Evolutionary conservation across 805 yeast species (phyloP).

Genomic region (Danielia reshetovae): DNA sequence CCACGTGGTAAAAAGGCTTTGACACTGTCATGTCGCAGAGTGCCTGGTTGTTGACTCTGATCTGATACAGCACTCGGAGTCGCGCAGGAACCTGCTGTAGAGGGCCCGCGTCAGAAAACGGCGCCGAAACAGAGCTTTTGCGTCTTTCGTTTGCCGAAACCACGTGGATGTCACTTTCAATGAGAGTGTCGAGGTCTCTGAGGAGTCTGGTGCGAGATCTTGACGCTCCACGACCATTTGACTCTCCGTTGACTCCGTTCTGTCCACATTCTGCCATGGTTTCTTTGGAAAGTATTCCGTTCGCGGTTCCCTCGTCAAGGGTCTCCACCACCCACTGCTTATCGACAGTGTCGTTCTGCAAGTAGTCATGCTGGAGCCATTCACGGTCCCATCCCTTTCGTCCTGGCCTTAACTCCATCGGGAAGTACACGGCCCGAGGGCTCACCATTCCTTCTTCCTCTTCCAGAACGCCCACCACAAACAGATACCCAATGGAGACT

Average conservation of each 20-base stretch:
- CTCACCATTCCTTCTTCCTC: constrained; percentile 11
- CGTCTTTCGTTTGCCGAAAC: constrained; percentile 30
- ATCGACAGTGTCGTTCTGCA: constrained; percentile 23
- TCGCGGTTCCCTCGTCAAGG: constrained; percentile 2
- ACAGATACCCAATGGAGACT: constrained; percentile 33
- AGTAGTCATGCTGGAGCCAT: constrained; percentile 27
- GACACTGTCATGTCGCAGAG: constrained; percentile 33
- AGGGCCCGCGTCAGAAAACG: constrained; percentile 8
- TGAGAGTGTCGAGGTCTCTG: constrained; percentile 28
- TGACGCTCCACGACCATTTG: neutral
- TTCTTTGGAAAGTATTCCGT: neutral
- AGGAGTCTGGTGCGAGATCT: constrained; percentile 11
- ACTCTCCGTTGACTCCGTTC: neutral
- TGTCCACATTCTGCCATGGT: neutral
- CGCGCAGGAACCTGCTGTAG: constrained; percentile 10
- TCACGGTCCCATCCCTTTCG: constrained; percentile 23
- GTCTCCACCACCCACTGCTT: constrained; percentile 25
- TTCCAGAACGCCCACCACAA: constrained; percentile 31
- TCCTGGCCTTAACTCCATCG: constrained; percentile 25
- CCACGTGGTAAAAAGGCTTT: constrained; percentile 33
- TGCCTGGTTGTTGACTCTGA: constrained; percentile 28
- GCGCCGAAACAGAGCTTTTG: constrained; percentile 21
- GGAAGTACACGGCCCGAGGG: constrained; percentile 31
- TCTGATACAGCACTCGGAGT: constrained; percentile 23
- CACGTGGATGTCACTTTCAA: constrained; percentile 31